Evolutionary conservation across 2,329 filamentous ascomycete species (phyloP).

Genomic region (Hypoxylon sp.): DNA sequence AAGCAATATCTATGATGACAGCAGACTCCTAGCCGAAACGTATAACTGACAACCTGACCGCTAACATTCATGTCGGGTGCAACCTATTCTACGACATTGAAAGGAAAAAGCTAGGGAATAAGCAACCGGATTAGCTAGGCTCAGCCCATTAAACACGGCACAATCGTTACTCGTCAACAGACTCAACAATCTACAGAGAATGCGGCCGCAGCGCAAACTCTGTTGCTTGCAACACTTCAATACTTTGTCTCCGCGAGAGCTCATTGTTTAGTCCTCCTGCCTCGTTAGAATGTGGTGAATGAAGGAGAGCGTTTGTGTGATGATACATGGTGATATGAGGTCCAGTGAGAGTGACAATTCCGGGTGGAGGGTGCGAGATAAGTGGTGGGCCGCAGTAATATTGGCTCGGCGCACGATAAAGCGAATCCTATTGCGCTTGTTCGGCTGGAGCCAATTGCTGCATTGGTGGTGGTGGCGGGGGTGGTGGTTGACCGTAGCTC

Average conservation of each 20-base stretch:
- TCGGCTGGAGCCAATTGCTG: conserved; percentile 35
- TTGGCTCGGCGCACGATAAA: conserved; percentile 17
- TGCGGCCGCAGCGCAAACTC: not conserved
- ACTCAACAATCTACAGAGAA: conserved; percentile 1
- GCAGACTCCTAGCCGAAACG: not conserved
- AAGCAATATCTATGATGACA: conserved; percentile 14
- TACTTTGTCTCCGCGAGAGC: not conserved
- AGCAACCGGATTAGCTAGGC: not conserved
- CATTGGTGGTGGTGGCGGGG: conserved; percentile 22
- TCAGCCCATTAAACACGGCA: conserved; percentile 2
- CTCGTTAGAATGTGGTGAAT: not conserved
- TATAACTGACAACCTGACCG: not conserved
- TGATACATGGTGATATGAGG: not conserved
- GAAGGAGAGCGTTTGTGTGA: not conserved
- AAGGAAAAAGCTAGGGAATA: conserved; percentile 8
- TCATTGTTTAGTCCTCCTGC: not conserved
- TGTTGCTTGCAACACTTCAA: not conserved
- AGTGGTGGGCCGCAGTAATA: not conserved
- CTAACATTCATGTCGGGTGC: not conserved
- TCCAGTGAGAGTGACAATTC: not conserved
- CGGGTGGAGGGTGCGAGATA: not conserved
- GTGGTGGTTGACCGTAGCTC: conserved; percentile 32
- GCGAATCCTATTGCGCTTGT: conserved; percentile 43
- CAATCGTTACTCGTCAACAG: conserved; percentile 12
- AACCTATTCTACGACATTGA: conserved; percentile 4